Conservation (phyloP, 768 basidiomycete genomes). For the Agaricus subrufescens region DNA sequence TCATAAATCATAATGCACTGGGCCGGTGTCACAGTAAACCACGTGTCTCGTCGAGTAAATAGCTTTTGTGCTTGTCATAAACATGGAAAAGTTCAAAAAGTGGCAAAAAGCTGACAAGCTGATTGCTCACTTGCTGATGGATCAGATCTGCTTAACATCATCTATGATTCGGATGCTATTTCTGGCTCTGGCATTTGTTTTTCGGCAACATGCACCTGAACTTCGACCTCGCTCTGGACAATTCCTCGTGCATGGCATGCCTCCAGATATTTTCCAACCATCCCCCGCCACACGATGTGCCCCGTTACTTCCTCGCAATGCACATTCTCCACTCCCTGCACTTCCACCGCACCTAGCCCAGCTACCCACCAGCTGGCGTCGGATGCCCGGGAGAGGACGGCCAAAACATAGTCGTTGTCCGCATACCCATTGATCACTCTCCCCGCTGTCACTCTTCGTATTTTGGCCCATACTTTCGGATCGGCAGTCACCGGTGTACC, state of each 20-base stretch:
- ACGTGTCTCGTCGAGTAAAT: too few species aligned
- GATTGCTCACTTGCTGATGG: too few species aligned
- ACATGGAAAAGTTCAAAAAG: too few species aligned
- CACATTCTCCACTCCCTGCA: slow-evolving; percentile 50
- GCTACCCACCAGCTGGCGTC: slow-evolving; percentile 44
- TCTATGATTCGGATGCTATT: neutral
- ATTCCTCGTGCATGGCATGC: slow-evolving; percentile 36
- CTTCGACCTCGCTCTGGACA: slow-evolving; percentile 27
- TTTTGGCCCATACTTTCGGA: slow-evolving; percentile 35
- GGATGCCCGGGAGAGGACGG: slow-evolving; percentile 43
- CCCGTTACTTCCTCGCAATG: slow-evolving; percentile 42
- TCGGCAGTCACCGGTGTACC: slow-evolving; percentile 44
- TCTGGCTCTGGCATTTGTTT: neutral
- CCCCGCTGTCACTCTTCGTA: slow-evolving; percentile 45
- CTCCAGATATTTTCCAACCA: slow-evolving; percentile 43
- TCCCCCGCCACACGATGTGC: slow-evolving; percentile 45
- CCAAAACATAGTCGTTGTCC: slow-evolving; percentile 48
- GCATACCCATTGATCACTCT: slow-evolving; percentile 53
- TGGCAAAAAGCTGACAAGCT: too few species aligned
- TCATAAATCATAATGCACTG: too few species aligned
- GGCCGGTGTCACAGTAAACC: too few species aligned
- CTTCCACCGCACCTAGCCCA: slow-evolving; percentile 39
- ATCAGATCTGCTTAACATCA: neutral
- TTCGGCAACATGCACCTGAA: slow-evolving; percentile 26
- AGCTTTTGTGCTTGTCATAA: too few species aligned